Percentiles rank a stretch among this genome's conserved stretches.
These are phyloP conservation scores for Aureococcus anophagefferens DNA, from an alignment of 108 stramenopile genomes.

Conservation along the genomic window DNA sequence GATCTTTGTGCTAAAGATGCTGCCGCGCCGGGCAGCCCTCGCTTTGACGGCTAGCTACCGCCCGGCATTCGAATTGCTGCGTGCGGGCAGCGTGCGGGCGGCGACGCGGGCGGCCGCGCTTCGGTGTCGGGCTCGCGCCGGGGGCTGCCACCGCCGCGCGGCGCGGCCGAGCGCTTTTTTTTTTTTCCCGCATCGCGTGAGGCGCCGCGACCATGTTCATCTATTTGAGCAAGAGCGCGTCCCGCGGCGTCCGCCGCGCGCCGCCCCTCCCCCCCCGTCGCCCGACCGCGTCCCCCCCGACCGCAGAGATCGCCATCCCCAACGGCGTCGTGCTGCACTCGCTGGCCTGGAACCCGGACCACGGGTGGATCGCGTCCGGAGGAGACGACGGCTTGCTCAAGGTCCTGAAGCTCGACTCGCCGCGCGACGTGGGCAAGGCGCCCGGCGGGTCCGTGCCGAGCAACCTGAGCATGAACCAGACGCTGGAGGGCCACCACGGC, in stretches of 20 bases:
- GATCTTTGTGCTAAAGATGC: no score
- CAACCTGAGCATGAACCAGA: slow-evolving; percentile 49
- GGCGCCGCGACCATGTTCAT: slow-evolving; percentile 29
- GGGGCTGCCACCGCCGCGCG: no score
- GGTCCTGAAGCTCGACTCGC: slow-evolving; percentile 42
- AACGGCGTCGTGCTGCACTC: slow-evolving; percentile 33
- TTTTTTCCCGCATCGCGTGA: not conserved
- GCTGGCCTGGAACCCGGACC: slow-evolving; percentile 36
- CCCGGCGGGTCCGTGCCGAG: slow-evolving; percentile 16
- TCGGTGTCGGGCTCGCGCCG: no score
- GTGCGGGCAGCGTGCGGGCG: no score
- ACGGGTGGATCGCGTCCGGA: slow-evolving; percentile 56
- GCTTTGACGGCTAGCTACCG: no score
- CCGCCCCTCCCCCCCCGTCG: not conserved
- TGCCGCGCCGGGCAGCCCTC: no score
- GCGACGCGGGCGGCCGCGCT: no score
- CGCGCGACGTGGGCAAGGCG: not conserved
- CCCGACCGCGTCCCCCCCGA: no score
- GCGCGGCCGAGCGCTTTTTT: no score
- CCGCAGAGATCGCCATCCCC: slow-evolving; percentile 44
- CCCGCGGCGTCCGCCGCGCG: no score
- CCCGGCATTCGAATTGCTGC: no score
- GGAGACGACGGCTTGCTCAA: slow-evolving; percentile 47
- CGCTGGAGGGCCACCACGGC: slow-evolving; percentile 39
- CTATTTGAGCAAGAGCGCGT: slow-evolving; percentile 38